Percentiles rank a stretch among this genome's conserved stretches.
Evolutionary conservation across 768 basidiomycete species (phyloP).

Genomic region (Pulveroboletus ravenelii): DNA sequence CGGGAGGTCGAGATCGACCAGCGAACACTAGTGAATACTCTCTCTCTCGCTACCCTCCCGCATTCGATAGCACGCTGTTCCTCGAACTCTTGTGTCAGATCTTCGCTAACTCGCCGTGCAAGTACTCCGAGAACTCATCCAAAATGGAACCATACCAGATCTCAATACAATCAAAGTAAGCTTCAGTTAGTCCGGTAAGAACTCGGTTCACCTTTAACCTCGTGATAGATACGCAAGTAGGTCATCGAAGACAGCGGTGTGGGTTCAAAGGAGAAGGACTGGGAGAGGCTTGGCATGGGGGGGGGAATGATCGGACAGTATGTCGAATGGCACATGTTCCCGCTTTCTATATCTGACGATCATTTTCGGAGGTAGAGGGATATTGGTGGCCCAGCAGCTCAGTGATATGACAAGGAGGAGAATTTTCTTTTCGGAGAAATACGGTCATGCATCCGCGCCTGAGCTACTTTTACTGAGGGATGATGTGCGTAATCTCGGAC

Average conservation of each 20-base stretch:
- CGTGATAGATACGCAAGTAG: conserved; percentile 8
- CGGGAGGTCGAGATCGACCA: conserved; percentile 16
- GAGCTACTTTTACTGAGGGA: conserved; percentile 80
- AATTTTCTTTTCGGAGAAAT: conserved; percentile 5
- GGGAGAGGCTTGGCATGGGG: neutral
- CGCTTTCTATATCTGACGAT: conserved; percentile 50
- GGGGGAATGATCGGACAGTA: conserved; percentile 3
- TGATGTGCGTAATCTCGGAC: conserved; percentile 56
- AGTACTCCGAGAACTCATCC: conserved; percentile 51
- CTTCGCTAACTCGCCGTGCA: neutral
- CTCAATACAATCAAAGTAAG: neutral
- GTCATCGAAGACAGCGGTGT: neutral
- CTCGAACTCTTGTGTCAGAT: neutral
- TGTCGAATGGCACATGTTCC: conserved; percentile 36
- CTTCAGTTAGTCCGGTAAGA: neutral
- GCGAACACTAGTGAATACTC: conserved; percentile 12
- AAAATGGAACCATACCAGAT: conserved; percentile 35
- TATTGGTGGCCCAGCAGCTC: neutral
- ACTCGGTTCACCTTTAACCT: neutral
- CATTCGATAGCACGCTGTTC: conserved; percentile 3
- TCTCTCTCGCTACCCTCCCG: conserved; percentile 17
- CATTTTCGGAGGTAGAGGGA: conserved; percentile 33
- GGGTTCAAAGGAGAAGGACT: no score
- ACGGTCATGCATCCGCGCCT: neutral
- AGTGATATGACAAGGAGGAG: neutral